A percentile compares a stretch with the other conserved stretches of the same genome.
phyloP scores from a whole-genome alignment of 768 basidiomycete genomes.

The Boletus barrowsii region DNA sequence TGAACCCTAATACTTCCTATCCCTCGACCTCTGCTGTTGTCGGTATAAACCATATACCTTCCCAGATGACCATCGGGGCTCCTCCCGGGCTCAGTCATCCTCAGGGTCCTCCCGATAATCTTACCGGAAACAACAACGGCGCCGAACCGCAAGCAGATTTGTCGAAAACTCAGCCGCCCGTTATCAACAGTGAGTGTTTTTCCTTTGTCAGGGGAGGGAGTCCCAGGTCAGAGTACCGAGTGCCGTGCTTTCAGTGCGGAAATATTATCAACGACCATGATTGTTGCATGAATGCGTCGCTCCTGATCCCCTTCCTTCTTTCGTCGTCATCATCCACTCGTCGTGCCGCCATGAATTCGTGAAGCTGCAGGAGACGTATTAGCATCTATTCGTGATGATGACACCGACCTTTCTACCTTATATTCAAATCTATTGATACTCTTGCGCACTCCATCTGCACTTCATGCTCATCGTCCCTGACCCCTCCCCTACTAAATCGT shows the following conservation, averaged over 20 bases:
- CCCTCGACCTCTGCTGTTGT: constrained; percentile 13
- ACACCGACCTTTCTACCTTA: constrained; percentile 12
- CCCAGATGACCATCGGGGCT: constrained; percentile 46
- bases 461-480: constrained; percentile 17
- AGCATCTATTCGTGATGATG: constrained; percentile 22
- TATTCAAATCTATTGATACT: constrained; percentile 6
- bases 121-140: constrained; percentile 14
- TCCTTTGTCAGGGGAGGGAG: constrained; percentile 70
- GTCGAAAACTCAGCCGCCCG: constrained; percentile 18
- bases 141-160: constrained; percentile 25
- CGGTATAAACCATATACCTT: constrained; percentile 10
- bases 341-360: constrained; percentile 27
- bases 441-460: constrained; percentile 1
- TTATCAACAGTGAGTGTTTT: constrained; percentile 64
- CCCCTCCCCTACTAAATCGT: constrained; percentile 43
- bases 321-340: constrained; percentile 21
- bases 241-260: constrained; percentile 89
- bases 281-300: constrained; percentile 35
- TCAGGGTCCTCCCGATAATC: constrained; percentile 31
- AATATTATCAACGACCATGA: constrained; percentile 72
- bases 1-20: constrained; percentile 12
- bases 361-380: constrained; percentile 24
- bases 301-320: constrained; percentile 18
- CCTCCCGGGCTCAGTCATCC: constrained; percentile 64
- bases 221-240: constrained; percentile 81